Evolutionary conservation across 2,329 filamentous ascomycete species (phyloP), one percentile per base, ranked within the genome.

Genomic region (Pseudocercospora macadamiae): DNA sequence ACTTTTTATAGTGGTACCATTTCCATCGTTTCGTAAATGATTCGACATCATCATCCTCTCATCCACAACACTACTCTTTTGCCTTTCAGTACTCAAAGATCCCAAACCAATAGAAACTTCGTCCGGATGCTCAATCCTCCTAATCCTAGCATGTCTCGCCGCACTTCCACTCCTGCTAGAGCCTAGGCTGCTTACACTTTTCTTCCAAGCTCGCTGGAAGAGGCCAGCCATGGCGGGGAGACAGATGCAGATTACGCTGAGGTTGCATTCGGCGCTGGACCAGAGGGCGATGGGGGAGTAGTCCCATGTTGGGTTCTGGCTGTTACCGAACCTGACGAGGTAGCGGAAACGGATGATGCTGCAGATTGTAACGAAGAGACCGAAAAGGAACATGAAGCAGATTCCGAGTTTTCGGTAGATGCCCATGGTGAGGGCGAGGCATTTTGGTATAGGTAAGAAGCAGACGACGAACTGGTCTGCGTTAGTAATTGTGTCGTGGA

Each of bases 381-480:
- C 60, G 7, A 64, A 37, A 2, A 60, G 19, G 52, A 64, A 64
- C 21, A 61, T 32, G 28, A 54, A 55, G 36, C 21, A 45, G 14
- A 54, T 34, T 3, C 19, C 51, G 23, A 44, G 12, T 16, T 54
- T 54, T 37, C 34, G 14, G 4, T 7, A 14, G 9, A 37, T 14
- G n/a, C n/a, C n/a, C n/a, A 37, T 37, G 2, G 34, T 16, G 2
- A 37, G n/a, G n/a, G n/a, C n/a, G 7, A 37, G 19, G 14, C 34
- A 37, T 32, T 54, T 44, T 23, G 51, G 51, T 44, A 54, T 42
- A 8, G 16, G 80, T 21, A 57, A 28, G 6, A 28, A 32, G 26
- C 49, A 44, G 30, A 57, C 36, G 21, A 57, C 34, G 48, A 57
- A 44, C 34, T 37, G 34, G n/a, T 6, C n/a, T 4, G 19, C 34